Conservation (phyloP, 805 yeast species). For the Metschnikowia chrysomelidarum region DNA sequence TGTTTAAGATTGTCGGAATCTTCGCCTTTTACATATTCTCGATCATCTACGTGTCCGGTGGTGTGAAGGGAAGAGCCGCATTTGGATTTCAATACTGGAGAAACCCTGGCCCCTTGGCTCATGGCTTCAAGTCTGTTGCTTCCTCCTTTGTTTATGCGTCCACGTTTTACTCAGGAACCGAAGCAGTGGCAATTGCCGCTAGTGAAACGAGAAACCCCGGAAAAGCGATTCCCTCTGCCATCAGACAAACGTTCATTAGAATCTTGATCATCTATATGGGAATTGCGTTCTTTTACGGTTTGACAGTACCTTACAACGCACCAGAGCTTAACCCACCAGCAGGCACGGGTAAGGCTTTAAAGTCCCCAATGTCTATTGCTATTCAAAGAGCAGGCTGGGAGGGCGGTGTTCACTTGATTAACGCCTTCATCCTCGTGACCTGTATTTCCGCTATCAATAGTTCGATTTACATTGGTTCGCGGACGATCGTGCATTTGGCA, state of each 20-base stretch:
- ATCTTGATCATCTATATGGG: slow-evolving; percentile 53
- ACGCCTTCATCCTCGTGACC: slow-evolving; percentile 61
- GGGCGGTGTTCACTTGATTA: slow-evolving; percentile 50
- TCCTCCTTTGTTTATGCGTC: slow-evolving; percentile 58
- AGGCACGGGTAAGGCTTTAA: slow-evolving; percentile 39
- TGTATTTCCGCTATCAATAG: slow-evolving; percentile 70
- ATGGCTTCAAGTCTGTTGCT: slow-evolving; percentile 55
- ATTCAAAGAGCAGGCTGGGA: slow-evolving; percentile 41
- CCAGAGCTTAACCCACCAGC: slow-evolving; percentile 44
- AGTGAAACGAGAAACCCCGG: slow-evolving; percentile 61
- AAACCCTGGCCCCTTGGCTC: slow-evolving; percentile 41
- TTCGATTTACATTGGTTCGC: slow-evolving; percentile 65
- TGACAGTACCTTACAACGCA: slow-evolving; percentile 57
- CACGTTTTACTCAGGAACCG: slow-evolving; percentile 59
- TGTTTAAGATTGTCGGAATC: slow-evolving; percentile 46
- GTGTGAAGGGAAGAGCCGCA: slow-evolving; percentile 35
- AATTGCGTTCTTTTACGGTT: slow-evolving; percentile 54
- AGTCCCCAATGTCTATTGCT: slow-evolving; percentile 42
- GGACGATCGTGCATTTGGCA: slow-evolving; percentile 65
- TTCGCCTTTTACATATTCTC: slow-evolving; percentile 51
- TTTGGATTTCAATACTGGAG: slow-evolving; percentile 46
- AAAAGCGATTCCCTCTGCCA: slow-evolving; percentile 56
- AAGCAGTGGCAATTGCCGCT: slow-evolving; percentile 56
- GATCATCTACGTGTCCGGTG: slow-evolving; percentile 46
- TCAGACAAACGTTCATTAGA: slow-evolving; percentile 54